Percentiles rank a stretch among this genome's conserved stretches.
These are phyloP conservation scores for Moricandia arvensis DNA, from an alignment of 345 rosid genomes.

Conservation along the genomic window DNA sequence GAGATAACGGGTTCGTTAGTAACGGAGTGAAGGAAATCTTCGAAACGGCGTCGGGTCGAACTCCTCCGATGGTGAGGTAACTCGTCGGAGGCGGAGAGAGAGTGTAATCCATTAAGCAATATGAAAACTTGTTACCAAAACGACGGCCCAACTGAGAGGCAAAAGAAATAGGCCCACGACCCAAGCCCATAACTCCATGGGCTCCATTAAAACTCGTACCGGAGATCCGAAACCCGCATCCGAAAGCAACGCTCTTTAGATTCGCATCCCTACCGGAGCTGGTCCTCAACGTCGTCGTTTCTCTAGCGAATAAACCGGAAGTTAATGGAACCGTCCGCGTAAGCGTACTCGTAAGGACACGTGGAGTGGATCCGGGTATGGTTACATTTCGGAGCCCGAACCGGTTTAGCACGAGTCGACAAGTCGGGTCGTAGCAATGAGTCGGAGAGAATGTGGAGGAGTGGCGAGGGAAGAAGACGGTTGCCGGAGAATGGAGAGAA, in stretches of 20 bases:
- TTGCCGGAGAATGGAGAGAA: slow-evolving; percentile 47
- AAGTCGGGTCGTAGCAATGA: slow-evolving; percentile 61
- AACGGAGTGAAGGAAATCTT: slow-evolving; percentile 57
- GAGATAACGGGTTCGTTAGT: slow-evolving; percentile 53
- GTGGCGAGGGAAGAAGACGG: slow-evolving; percentile 70
- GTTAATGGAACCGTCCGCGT: slow-evolving; percentile 72
- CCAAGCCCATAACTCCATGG: slow-evolving; percentile 86
- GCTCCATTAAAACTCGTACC: slow-evolving; percentile 70
- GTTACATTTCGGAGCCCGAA: slow-evolving; percentile 45
- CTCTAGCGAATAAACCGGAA: slow-evolving; percentile 63
- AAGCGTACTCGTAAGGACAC: slow-evolving; percentile 68
- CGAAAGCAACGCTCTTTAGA: slow-evolving; percentile 53
- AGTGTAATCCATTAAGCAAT: slow-evolving; percentile 79
- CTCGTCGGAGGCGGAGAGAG: slow-evolving; percentile 81
- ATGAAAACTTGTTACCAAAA: slow-evolving; percentile 72
- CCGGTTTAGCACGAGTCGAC: slow-evolving; percentile 53
- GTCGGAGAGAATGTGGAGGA: slow-evolving; percentile 66
- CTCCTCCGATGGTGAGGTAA: slow-evolving; percentile 64
- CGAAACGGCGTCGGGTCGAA: slow-evolving; percentile 9
- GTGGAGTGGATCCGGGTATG: slow-evolving; percentile 67
- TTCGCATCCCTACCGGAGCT: slow-evolving; percentile 45
- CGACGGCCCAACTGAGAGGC: slow-evolving; percentile 76
- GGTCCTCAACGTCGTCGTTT: slow-evolving; percentile 55
- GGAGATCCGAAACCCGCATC: slow-evolving; percentile 73
- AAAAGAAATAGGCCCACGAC: slow-evolving; percentile 77